Evolutionary conservation across 371 early-diverging fungal genomes (phyloP).

Genomic region (Syncephalastrum monosporum): DNA sequence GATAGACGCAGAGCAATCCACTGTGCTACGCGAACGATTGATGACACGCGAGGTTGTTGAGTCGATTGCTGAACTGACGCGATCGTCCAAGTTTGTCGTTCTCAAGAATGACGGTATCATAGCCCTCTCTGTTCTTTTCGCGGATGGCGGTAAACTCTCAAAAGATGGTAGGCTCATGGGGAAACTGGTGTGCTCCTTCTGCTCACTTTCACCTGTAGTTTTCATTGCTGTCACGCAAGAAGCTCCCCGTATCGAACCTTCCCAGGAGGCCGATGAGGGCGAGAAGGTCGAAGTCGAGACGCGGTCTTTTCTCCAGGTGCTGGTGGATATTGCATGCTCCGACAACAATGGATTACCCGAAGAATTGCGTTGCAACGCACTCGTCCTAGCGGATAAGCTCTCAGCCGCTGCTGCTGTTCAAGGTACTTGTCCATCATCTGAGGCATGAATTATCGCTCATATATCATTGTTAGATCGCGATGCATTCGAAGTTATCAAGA

Average conservation of each 20-base stretch:
- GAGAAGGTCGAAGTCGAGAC: slow-evolving; percentile 18
- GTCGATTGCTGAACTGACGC: slow-evolving; percentile 50
- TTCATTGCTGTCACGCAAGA: slow-evolving; percentile 16
- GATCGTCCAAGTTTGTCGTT: slow-evolving; percentile 54
- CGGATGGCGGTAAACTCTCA: slow-evolving; percentile 18
- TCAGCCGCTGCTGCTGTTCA: slow-evolving; percentile 28
- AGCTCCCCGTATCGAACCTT: slow-evolving; percentile 7
- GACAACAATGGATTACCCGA: slow-evolving; percentile 22
- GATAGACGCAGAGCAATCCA: slow-evolving; percentile 12
- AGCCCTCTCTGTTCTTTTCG: slow-evolving; percentile 53
- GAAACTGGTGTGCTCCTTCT: neutral
- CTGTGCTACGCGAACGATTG: slow-evolving; percentile 38
- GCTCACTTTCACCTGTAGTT: slow-evolving; percentile 23
- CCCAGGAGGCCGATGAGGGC: slow-evolving; percentile 17
- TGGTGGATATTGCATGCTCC: slow-evolving; percentile 30
- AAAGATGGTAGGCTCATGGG: slow-evolving; percentile 3
- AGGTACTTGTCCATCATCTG: no score
- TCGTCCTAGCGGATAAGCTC: slow-evolving; percentile 49
- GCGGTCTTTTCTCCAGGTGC: slow-evolving; percentile 42
- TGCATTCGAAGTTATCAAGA: neutral
- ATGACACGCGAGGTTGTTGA: slow-evolving; percentile 35
- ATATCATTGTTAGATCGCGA: neutral
- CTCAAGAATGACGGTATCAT: slow-evolving; percentile 65
- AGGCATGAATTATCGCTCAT: no score
- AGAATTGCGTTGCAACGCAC: slow-evolving; percentile 51